A percentile compares a stretch with the other conserved stretches of the same genome.
Evolutionary conservation across 805 yeast genomes (phyloP).

Genomic region (Lipomyces lipofer): DNA sequence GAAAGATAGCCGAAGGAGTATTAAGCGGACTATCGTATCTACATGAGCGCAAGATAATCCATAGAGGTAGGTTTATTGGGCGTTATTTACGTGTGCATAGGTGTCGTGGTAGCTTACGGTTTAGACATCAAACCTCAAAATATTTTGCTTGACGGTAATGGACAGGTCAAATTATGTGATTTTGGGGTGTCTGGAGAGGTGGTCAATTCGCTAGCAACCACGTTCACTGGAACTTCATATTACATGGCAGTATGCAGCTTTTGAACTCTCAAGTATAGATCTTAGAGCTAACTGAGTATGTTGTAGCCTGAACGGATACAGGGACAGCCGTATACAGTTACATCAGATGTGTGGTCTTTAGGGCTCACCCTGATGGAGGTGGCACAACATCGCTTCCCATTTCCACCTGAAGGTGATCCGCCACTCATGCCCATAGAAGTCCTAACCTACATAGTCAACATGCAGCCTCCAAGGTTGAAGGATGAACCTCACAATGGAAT

Average conservation of each 20-base stretch:
- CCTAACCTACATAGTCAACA: conserved; percentile 74
- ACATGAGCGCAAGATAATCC: conserved; percentile 85
- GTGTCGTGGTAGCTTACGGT: background rate
- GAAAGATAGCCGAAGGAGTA: conserved; percentile 85
- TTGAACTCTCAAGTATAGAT: background rate
- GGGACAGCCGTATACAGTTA: conserved; percentile 92
- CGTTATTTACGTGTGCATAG: background rate
- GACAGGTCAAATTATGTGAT: conserved; percentile 90
- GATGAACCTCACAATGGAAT: conserved; percentile 79
- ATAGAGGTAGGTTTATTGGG: conserved; percentile 55
- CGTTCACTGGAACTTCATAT: conserved; percentile 95
- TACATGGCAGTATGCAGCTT: conserved; percentile 70
- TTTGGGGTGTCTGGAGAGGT: conserved; percentile 94
- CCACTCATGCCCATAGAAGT: conserved; percentile 82
- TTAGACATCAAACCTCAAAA: conserved; percentile 89
- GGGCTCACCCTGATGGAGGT: conserved; percentile 92
- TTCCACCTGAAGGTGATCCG: conserved; percentile 54
- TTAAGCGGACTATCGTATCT: conserved; percentile 81
- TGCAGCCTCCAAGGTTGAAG: conserved; percentile 68
- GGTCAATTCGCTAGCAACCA: conserved; percentile 86
- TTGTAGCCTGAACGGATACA: conserved; percentile 88
- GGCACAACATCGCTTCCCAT: conserved; percentile 89
- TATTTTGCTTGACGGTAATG: conserved; percentile 69
- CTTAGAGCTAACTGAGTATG: background rate
- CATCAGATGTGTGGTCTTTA: conserved; percentile 95